Evolutionary conservation across 495 filamentous ascomycete genomes (phyloP), one percentile per base, ranked within the genome.

Genomic region (Aspergillus campestris): DNA sequence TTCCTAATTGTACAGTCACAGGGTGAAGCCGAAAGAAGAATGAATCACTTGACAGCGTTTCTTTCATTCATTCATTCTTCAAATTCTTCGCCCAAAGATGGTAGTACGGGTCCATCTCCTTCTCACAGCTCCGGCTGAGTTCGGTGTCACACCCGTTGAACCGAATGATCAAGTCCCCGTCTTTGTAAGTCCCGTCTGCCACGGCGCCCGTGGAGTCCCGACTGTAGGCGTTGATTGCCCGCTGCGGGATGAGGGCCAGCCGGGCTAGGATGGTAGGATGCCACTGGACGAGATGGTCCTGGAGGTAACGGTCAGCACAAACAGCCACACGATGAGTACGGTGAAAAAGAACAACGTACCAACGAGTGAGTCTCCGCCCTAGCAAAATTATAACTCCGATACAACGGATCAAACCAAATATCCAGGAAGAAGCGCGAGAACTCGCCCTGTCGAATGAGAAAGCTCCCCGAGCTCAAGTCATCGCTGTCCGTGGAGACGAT

Each of bases 281-380:
- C 94, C 94, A 99, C 73, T 95, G 92, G 30, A 91, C 79, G 46
- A 95, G 86, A 56, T 90, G 87, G 64, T 91, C 87, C 85, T 91
- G 51, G 3, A 52, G 31, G 14, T 50, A 43, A n/a, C 9, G 37
- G 11, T 37, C 1, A 29, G 13, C 6, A 31, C 50, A 12, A 52
- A 49, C 13, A 41, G 40, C 9, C 43, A 38, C 4, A 14, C n/a
- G 15, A 9, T 31, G 15, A 5, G 8, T 33, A 12, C 6, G 10
- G 34, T 15, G 3, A 38, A 30, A 33, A 42, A 35, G 5, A 9
- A 7, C 9, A 47, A 18, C 14, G 1, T 73, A 92, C 94, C 75
- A 99, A 65, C 38, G 89, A 90, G 74, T 97, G 90, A 18, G 72
- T 77, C 61, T 99, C 94, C 2, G 88, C 89, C 64, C 90, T 95